Evolutionary conservation across 108 stramenopile species (phyloP), one percentile per base, ranked within the genome.

Genomic region (Hondaea fermentalgiana): DNA sequence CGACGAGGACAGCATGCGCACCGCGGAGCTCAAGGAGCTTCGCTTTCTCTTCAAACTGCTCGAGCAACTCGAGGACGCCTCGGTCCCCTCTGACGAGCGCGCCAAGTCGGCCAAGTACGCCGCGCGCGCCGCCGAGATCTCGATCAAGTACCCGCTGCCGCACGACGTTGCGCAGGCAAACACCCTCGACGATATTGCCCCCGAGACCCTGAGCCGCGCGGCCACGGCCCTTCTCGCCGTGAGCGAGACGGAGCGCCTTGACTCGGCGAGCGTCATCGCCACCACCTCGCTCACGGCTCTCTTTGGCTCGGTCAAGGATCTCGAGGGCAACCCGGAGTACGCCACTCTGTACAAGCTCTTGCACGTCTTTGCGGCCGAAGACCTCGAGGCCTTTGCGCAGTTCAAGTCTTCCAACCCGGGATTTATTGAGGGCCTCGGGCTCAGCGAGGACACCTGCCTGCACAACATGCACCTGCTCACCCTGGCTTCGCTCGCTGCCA

Each of bases 61-160:
- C 49, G 76, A 83, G 76, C 49, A 17, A 14, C 51, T 53, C 51
- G 64, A 69, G 64, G 64, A 69, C 64, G 76, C 14, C 6, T 45
- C 19, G 16, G 76, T 28, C n/a, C 45, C 76, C 10, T 2, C 25
- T 17, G 76, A 83, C 49, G 49, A 83, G 76, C 17, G 12, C 28
- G 16, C 45, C 6, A 28, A 6, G 10, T 47, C 51, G n/a, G 76
- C 76, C 45, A 83, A 83, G 76, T 83, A 83, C 76, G 76, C 76
- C 28, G 76, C 76, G 49, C 76, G 76, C 49, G 76, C 76, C 51
- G 45, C 76, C 28, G 76, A 25, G n/a, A 53, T 83, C 49, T 47
- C 76, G 19, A 83, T 83, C 76, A 83, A 83, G 76, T 83, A 83
- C 76, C 76, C 76, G 76, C 76, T 83, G n/a, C 76, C 76, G 51